phyloP scores from a whole-genome alignment of 805 yeast species.

The Starmerella apicola region DNA sequence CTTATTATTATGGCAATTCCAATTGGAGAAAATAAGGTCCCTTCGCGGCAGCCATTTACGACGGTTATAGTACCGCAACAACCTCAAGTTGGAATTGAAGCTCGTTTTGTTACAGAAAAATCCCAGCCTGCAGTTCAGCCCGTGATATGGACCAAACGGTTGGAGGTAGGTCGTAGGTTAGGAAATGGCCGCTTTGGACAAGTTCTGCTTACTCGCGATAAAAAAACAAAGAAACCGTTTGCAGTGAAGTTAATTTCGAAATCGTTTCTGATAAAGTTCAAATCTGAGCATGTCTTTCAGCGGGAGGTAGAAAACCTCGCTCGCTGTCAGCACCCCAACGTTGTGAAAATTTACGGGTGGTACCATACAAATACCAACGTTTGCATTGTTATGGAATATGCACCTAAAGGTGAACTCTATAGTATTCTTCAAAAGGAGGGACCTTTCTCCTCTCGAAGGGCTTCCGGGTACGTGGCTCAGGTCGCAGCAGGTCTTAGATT shows the following conservation, averaged over 20 bases:
- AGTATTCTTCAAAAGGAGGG: constrained; percentile 46
- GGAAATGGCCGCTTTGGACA: constrained; percentile 93
- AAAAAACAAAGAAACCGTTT: constrained; percentile 60
- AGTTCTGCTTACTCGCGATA: constrained; percentile 80
- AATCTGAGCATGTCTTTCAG: constrained; percentile 72
- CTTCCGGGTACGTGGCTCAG: constrained; percentile 66
- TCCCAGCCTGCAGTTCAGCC: too few species aligned
- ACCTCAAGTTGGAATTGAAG: too few species aligned
- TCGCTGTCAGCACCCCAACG: constrained; percentile 57
- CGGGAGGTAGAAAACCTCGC: constrained; percentile 89
- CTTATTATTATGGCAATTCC: too few species aligned
- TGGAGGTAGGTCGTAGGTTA: constrained; percentile 52
- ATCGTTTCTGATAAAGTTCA: constrained; percentile 57
- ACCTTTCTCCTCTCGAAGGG: constrained; percentile 58
- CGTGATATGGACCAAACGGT: too few species aligned
- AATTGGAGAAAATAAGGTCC: too few species aligned
- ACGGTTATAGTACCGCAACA: too few species aligned
- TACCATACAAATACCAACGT: constrained; percentile 73
- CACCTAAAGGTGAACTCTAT: constrained; percentile 78
- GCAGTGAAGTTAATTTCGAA: constrained; percentile 90
- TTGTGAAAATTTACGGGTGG: constrained; percentile 71
- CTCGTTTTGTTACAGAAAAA: too few species aligned
- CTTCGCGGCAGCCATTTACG: too few species aligned
- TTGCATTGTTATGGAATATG: constrained; percentile 72
- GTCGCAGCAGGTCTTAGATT: constrained; percentile 69